Evolutionary conservation across 2,329 filamentous ascomycete genomes (phyloP), one percentile per base, ranked within the genome.

Genomic region (Alternaria postmessia): DNA sequence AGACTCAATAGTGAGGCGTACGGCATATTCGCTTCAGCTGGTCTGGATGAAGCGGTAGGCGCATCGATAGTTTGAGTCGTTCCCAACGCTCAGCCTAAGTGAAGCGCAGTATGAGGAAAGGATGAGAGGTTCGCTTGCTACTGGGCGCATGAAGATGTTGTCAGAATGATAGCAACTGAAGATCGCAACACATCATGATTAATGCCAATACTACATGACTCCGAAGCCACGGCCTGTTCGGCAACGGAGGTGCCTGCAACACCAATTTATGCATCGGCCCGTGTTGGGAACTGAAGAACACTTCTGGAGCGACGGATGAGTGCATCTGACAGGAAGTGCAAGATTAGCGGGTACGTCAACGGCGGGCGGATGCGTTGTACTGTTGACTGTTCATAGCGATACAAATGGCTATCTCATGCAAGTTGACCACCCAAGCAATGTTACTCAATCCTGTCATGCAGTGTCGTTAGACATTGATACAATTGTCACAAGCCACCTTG

Each of bases 291-390:
- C 39, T 36, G 54, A 51, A 42, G 48, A 48, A 60, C 49, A 39
- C 22, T 57, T 38, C 52, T 61, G 47, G 60, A 54, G 59, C 57
- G 51, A 59, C 57, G 56, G 66, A 51, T 61, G 55, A 36, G 28
- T 65, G 61, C 57, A 59, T 62, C 55, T 65, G 68, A 67, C 65
- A 70, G 61, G 66, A 57, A 62, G 61, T 56, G 61, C 61, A 58
- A 53, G 42, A 51, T 51, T 52, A 63, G 57, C 55, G 51, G 57
- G 54, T 55, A 61, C 39, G 53, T 60, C 57, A 64, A 61, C 36
- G 28, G 53, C 49, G 49, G 57, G 36, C 56, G 57, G 26, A 39
- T 11, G 30, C 36, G 32, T 44, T 16, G 39, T 39, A 44, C 51
- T 24, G 14, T 44, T 9, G 28, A 18, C 32, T 47, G 39, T 24